Percentiles rank a stretch among this genome's conserved stretches.
Conservation (phyloP, 148 eudicot genomes). For the Chenopodium quinoa region DNA sequence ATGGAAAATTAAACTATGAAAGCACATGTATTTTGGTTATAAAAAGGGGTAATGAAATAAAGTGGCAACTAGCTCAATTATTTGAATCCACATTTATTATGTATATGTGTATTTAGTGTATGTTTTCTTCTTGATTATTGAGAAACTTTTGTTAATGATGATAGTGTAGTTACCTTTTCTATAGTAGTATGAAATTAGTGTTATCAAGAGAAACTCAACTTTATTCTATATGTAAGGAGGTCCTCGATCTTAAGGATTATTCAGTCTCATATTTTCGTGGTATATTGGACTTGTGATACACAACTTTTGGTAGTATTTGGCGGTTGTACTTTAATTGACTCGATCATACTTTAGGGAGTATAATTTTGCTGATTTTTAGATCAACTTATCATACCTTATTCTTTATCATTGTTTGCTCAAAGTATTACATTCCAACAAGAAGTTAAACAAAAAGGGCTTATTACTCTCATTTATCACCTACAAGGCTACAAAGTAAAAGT, state of each 20-base stretch:
- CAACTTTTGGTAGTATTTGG: too few species aligned
- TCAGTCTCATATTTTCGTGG: too few species aligned
- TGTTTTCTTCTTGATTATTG: not conserved
- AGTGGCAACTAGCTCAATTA: not conserved
- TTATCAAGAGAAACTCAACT: not conserved
- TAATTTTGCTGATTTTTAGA: too few species aligned
- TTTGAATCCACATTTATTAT: not conserved
- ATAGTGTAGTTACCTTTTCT: not conserved
- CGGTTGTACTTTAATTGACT: too few species aligned
- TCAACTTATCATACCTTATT: not conserved
- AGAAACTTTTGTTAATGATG: not conserved
- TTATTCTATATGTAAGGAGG: not conserved
- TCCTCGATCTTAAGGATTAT: not conserved
- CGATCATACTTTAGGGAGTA: too few species aligned
- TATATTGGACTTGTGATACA: too few species aligned
- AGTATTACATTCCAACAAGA: not conserved
- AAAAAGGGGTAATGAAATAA: conserved; percentile 3
- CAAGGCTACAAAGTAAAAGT: not conserved
- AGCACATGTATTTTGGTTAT: conserved; percentile 3
- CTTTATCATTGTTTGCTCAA: not conserved
- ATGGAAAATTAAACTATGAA: not conserved
- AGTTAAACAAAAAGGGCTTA: too few species aligned
- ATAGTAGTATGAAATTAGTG: not conserved
- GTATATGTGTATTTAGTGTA: not conserved
- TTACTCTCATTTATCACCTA: too few species aligned